phyloP scores from a whole-genome alignment of 2,329 filamentous ascomycete genomes.

The Colletotrichum viniferum region DNA sequence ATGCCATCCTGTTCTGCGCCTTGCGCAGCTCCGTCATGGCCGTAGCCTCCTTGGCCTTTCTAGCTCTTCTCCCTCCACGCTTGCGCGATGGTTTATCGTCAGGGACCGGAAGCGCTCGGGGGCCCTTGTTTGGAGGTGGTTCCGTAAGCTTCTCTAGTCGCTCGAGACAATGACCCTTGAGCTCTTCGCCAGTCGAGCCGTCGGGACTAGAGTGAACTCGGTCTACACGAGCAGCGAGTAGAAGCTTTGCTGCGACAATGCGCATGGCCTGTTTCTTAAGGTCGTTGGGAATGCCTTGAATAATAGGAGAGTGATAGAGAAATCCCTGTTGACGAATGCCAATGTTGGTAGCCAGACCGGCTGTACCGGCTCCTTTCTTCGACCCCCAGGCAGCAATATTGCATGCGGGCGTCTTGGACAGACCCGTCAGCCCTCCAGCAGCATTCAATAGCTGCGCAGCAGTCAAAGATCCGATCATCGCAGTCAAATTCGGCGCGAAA shows the following conservation, averaged over 20 bases:
- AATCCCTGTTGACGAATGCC: slow-evolving; percentile 91
- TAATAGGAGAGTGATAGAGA: slow-evolving; percentile 89
- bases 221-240: slow-evolving; percentile 91
- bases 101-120: slow-evolving; percentile 84
- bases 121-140: slow-evolving; percentile 86
- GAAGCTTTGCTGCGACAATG: slow-evolving; percentile 90
- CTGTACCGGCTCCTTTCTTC: slow-evolving; percentile 76
- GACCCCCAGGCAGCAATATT: slow-evolving; percentile 91
- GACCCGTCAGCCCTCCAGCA: slow-evolving; percentile 83
- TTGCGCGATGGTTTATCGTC: slow-evolving; percentile 96
- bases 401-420: slow-evolving; percentile 92
- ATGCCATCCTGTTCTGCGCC: slow-evolving; percentile 93
- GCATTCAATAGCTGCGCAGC: slow-evolving; percentile 97
- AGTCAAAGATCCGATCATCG: slow-evolving; percentile 87
- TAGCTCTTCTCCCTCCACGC: slow-evolving; percentile 84
- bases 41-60: slow-evolving; percentile 95
- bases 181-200: slow-evolving; percentile 80
- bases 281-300: slow-evolving; percentile 80
- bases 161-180: slow-evolving; percentile 82
- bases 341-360: slow-evolving; percentile 90
- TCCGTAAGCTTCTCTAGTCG: slow-evolving; percentile 92
- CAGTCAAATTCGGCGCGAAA: slow-evolving; percentile 93
- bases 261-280: slow-evolving; percentile 93
- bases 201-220: slow-evolving; percentile 81
- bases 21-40: slow-evolving; percentile 97